These are phyloP conservation scores for Dictyostelium firmibasis DNA, from an alignment of 78 protist genomes.

Conservation along the genomic window DNA sequence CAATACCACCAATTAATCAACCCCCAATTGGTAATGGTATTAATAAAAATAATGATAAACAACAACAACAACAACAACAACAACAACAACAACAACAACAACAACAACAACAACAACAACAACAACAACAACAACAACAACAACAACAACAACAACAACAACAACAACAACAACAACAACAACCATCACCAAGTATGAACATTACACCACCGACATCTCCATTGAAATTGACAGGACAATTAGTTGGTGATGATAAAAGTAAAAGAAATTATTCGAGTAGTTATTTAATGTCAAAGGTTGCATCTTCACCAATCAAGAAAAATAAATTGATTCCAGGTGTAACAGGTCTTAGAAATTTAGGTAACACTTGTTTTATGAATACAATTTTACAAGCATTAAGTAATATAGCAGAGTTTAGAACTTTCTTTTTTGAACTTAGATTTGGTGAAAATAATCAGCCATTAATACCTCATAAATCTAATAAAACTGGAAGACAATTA, in stretches of 20 bases:
- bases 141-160: no score
- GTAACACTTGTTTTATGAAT: slow-evolving; percentile 85
- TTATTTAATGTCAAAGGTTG: slow-evolving; percentile 54
- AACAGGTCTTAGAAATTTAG: slow-evolving; percentile 70
- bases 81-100: no score
- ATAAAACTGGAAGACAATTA: not conserved
- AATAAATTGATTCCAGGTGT: slow-evolving; percentile 70
- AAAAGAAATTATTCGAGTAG: slow-evolving; percentile 56
- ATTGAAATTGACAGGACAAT: not conserved
- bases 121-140: not conserved
- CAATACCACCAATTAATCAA: not conserved
- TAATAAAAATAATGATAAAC: no score
- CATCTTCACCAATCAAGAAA: slow-evolving; percentile 48
- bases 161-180: not conserved
- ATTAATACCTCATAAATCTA: not conserved
- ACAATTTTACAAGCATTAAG: slow-evolving; percentile 78
- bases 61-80: not conserved
- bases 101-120: no score
- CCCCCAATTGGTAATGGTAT: not conserved
- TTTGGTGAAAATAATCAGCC: not conserved
- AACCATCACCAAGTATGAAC: not conserved
- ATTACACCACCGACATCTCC: not conserved
- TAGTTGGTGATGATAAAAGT: not conserved
- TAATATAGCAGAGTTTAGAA: slow-evolving; percentile 73
- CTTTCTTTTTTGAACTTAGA: slow-evolving; percentile 22